phyloP scores from a whole-genome alignment of 139 green algal species.

The Edaphochlamys debaryana region DNA sequence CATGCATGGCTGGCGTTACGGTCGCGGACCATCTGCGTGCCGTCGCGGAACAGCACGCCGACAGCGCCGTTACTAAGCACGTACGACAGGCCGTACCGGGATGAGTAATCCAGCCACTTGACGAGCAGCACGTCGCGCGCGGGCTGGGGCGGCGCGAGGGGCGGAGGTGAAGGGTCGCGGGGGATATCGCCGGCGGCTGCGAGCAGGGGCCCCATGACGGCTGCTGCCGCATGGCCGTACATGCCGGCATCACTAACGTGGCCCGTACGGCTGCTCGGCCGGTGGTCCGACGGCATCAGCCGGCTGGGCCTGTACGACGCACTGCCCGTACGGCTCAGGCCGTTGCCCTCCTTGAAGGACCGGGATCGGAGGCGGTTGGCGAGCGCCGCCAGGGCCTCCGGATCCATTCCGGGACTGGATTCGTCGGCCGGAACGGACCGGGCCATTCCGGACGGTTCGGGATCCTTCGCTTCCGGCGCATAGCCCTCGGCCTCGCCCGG shows the following conservation, averaged over 20 bases:
- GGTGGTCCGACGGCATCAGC: conserved; percentile 20
- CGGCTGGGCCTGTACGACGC: conserved; percentile 26
- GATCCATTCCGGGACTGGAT: conserved; percentile 11
- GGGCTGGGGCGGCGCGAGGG: background rate
- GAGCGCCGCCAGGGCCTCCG: conserved; percentile 17
- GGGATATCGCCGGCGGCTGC: too few species aligned
- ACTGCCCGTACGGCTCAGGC: conserved; percentile 9
- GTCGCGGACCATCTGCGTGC: conserved; percentile 3
- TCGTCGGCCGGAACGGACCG: too few species aligned
- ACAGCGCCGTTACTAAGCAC: conserved; percentile 30
- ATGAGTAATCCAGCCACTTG: conserved; percentile 34
- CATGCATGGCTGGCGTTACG: background rate
- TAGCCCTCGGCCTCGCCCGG: too few species aligned
- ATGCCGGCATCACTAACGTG: too few species aligned
- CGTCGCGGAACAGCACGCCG: conserved; percentile 31
- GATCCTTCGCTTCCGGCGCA: too few species aligned
- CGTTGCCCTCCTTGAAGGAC: conserved; percentile 7
- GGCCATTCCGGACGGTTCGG: too few species aligned
- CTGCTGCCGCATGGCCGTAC: too few species aligned
- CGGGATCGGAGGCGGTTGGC: conserved; percentile 5
- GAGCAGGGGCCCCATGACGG: too few species aligned
- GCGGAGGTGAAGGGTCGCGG: background rate
- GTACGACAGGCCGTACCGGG: conserved; percentile 37
- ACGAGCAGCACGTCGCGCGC: conserved; percentile 21
- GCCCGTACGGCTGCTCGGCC: too few species aligned